Evolutionary conservation across 108 stramenopile species (phyloP).

Genomic region (Cyclotella cryptica): DNA sequence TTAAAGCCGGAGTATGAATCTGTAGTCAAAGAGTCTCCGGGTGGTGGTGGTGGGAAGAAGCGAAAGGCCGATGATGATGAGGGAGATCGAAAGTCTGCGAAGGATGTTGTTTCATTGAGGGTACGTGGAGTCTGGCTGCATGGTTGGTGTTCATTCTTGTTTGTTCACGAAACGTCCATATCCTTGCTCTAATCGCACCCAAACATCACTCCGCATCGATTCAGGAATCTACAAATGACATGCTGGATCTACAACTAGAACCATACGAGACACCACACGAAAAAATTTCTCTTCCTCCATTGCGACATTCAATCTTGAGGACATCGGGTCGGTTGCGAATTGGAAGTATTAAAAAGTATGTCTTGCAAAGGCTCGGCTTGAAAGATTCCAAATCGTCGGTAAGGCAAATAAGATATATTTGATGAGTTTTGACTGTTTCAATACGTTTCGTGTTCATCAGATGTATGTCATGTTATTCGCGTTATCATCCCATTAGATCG

Average conservation of each 20-base stretch:
- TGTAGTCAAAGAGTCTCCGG: constrained; percentile 3
- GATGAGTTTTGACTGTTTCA: neutral
- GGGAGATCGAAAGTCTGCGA: constrained; percentile 11
- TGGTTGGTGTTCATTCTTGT: neutral
- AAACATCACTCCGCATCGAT: neutral
- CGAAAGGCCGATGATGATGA: constrained; percentile 23
- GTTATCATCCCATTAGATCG: constrained; percentile 23
- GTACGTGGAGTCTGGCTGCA: neutral
- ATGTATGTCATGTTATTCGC: neutral
- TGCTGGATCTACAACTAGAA: constrained; percentile 35
- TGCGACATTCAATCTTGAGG: constrained; percentile 30
- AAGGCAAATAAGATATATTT: neutral
- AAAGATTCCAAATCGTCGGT: constrained; percentile 24
- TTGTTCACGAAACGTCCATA: constrained; percentile 2
- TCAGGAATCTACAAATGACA: constrained; percentile 20
- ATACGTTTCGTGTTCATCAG: neutral
- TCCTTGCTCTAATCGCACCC: neutral
- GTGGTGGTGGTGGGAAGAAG: neutral
- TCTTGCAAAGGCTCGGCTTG: constrained; percentile 43
- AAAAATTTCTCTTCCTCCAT: constrained; percentile 26
- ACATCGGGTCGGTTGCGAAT: constrained; percentile 52
- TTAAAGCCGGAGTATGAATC: constrained; percentile 47
- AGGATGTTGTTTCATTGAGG: constrained; percentile 14
- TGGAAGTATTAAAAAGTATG: constrained; percentile 50
- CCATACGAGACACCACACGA: constrained; percentile 8